These are phyloP conservation scores for Diaporthe citri DNA, from an alignment of 2,329 filamentous ascomycete species.

Conservation along the genomic window DNA sequence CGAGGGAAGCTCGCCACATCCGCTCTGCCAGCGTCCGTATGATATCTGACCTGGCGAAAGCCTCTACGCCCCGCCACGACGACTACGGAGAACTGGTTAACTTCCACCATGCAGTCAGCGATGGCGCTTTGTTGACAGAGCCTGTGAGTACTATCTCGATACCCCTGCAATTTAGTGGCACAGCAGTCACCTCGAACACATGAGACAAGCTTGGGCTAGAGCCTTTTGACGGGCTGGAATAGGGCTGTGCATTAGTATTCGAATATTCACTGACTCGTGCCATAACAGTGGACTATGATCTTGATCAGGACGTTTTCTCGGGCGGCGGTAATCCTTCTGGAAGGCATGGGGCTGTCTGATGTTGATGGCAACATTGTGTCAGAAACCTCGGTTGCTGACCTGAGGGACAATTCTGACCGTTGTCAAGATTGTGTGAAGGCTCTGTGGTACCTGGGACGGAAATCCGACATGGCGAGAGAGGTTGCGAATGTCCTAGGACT, in stretches of 20 bases:
- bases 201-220: background rate
- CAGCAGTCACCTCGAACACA: background rate
- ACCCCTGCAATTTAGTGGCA: no score
- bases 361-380: background rate
- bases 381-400: slow-evolving; percentile 30
- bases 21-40: slow-evolving; percentile 58
- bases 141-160: slow-evolving; percentile 67
- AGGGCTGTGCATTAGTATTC: background rate
- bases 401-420: slow-evolving; percentile 47
- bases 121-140: slow-evolving; percentile 69
- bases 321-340: slow-evolving; percentile 56
- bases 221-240: background rate
- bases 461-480: slow-evolving; percentile 59
- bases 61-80: slow-evolving; percentile 52
- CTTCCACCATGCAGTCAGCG: slow-evolving; percentile 66
- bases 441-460: slow-evolving; percentile 66
- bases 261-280: background rate
- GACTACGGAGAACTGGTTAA: slow-evolving; percentile 50
- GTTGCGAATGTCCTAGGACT: slow-evolving; percentile 33
- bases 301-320: slow-evolving; percentile 66
- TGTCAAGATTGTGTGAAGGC: slow-evolving; percentile 65
- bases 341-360: slow-evolving; percentile 41
- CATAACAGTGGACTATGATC: slow-evolving; percentile 17
- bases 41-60: slow-evolving; percentile 62
- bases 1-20: slow-evolving; percentile 54